Evolutionary conservation across 2,329 filamentous ascomycete genomes (phyloP).

Genomic region (Penicillium sp.): DNA sequence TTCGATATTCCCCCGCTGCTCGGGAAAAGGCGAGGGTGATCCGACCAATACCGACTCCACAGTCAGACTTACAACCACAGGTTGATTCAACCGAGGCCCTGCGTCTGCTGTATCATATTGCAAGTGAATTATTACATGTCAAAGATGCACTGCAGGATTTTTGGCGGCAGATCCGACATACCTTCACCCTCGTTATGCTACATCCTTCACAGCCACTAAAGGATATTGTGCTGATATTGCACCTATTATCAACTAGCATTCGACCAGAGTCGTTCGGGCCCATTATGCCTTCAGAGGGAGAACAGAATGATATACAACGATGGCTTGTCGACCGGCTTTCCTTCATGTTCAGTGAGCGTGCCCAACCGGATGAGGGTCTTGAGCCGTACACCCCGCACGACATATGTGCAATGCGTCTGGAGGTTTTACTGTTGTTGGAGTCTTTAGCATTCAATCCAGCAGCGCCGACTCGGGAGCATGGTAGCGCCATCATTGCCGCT

Average conservation of each 20-base stretch:
- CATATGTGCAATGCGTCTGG: slow-evolving; percentile 44
- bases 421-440: slow-evolving; percentile 46
- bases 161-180: slow-evolving; percentile 58
- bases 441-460: slow-evolving; percentile 44
- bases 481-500: slow-evolving; percentile 63
- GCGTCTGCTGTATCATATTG: slow-evolving; percentile 55
- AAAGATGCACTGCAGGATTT: slow-evolving; percentile 48
- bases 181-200: slow-evolving; percentile 61
- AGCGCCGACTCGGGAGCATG: slow-evolving; percentile 62
- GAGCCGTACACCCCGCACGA: slow-evolving; percentile 39
- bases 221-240: slow-evolving; percentile 57
- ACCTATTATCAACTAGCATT: slow-evolving; percentile 57
- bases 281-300: slow-evolving; percentile 43
- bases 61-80: slow-evolving; percentile 44
- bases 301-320: slow-evolving; percentile 44
- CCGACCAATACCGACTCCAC: slow-evolving; percentile 37
- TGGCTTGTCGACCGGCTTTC: slow-evolving; percentile 59
- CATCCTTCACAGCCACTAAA: slow-evolving; percentile 57
- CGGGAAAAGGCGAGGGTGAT: slow-evolving; percentile 41
- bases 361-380: slow-evolving; percentile 46
- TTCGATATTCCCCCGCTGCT: slow-evolving; percentile 45
- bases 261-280: slow-evolving; percentile 56
- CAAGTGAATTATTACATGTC: slow-evolving; percentile 47
- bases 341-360: slow-evolving; percentile 57
- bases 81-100: slow-evolving; percentile 58